phyloP scores from a whole-genome alignment of 1,284 basidiomycete genomes.

The Cutaneotrichosporon sp. region DNA sequence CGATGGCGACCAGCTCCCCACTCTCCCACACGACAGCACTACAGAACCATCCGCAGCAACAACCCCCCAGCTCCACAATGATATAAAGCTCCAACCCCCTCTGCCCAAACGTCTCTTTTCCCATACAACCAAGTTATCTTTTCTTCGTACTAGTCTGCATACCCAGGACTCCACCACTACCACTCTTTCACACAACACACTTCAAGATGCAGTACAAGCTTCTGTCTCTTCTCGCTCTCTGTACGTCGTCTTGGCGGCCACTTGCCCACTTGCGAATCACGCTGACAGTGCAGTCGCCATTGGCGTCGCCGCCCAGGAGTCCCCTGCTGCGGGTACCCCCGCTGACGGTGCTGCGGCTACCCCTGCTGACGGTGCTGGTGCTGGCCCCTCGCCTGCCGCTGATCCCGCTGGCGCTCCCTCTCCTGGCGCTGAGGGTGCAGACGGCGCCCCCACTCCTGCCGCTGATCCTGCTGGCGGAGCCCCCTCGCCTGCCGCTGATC shows the following conservation, averaged over 20 bases:
- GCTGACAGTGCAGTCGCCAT: conserved; percentile 1
- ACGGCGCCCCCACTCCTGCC: background rate
- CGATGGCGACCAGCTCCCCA: no score
- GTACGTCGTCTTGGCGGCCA: background rate
- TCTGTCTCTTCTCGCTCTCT: conserved; percentile 1
- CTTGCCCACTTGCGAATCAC: background rate
- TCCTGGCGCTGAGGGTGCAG: background rate
- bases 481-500: background rate
- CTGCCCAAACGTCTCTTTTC: no score
- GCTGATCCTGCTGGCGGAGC: background rate
- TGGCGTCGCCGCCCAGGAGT: conserved; percentile 3
- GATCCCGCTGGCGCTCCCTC: background rate
- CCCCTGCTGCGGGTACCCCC: no score
- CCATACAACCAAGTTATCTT: no score
- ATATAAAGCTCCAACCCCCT: no score
- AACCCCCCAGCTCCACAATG: no score
- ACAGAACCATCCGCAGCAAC: no score
- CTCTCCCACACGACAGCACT: no score
- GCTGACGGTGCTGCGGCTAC: background rate
- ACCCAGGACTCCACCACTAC: background rate
- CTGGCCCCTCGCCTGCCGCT: background rate
- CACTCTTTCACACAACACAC: background rate
- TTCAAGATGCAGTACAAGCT: conserved; percentile 4
- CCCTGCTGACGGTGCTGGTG: background rate
- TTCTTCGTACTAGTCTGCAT: no score